Evolutionary conservation across 2,329 filamentous ascomycete genomes (phyloP), one percentile per base, ranked within the genome.

Genomic region (Nemania sp.): DNA sequence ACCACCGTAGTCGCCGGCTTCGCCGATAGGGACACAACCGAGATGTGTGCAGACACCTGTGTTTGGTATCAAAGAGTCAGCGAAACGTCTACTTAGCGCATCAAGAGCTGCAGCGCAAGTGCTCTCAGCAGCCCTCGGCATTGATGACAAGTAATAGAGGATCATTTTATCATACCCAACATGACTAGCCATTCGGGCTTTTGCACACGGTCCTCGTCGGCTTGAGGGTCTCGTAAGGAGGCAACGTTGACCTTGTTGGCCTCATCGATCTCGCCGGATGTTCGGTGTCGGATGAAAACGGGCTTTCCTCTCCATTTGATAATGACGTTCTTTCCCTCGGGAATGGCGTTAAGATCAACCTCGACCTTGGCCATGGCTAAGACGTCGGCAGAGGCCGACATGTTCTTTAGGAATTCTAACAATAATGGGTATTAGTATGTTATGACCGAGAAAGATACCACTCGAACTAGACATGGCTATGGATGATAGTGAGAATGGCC

Each of bases 271-370:
- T 99, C 94, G 70, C 83, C 81, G 69, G 85, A 78, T 68, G 94
- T 99, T 72, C 94, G 91, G 88, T 99, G 94, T 76, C 94, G 92
- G 85, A 99, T 91, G 83, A 99, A 99, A 75, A 99, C 91, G 75
- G 94, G 94, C 89, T 99, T 99, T 75, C 94, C 94, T 82, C 94
- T 90, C 94, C 94, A 99, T 82, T 99, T 99, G 83, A 99, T 96
- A 76, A 99, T 95, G 74, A 99, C 94, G 81, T 99, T 99, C 89
- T 97, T 99, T 84, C 94, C 94, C 82, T 97, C 93, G 61, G 94
- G 94, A 69, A 99, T 97, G 62, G 90, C 76, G 69, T 81, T 81
- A 65, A 99, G 88, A 76, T 96, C 91, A 67, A 99, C 89, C 81
- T 99, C 94, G 67, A 99, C 94, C 88, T 99, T 99, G 76, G 94